phyloP scores from a whole-genome alignment of 768 basidiomycete genomes.

The Suillus discolor region DNA sequence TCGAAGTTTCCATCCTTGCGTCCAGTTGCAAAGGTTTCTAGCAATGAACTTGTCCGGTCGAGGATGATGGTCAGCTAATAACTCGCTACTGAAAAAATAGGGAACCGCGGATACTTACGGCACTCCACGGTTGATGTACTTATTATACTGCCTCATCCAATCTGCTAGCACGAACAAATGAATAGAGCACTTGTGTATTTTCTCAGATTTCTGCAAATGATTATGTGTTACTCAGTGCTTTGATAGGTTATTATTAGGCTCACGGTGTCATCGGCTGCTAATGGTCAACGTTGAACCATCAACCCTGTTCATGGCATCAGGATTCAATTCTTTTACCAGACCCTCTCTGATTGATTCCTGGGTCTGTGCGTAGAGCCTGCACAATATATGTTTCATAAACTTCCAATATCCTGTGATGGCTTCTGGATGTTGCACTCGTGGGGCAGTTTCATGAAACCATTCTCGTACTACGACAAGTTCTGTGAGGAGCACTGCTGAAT shows the following conservation, averaged over 20 bases:
- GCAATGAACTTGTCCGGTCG: too few relatives aligned
- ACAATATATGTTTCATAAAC: constrained; percentile 76
- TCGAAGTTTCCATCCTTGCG: too few relatives aligned
- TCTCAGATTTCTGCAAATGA: constrained; percentile 70
- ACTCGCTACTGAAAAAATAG: too few relatives aligned
- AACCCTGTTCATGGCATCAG: constrained; percentile 71
- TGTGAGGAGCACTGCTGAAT: constrained; percentile 62
- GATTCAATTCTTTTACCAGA: constrained; percentile 74
- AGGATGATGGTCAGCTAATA: too few relatives aligned
- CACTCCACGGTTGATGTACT: constrained; percentile 87
- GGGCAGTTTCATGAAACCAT: constrained; percentile 83
- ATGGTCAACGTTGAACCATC: constrained; percentile 52
- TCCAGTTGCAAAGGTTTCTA: too few relatives aligned
- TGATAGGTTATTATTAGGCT: constrained; percentile 24
- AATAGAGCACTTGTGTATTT: constrained; percentile 74
- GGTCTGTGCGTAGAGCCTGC: constrained; percentile 60
- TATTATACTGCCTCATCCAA: constrained; percentile 81
- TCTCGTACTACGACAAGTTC: constrained; percentile 83
- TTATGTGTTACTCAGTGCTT: not conserved
- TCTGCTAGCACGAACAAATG: constrained; percentile 79
- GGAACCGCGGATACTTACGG: too few relatives aligned
- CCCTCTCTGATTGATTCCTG: constrained; percentile 42
- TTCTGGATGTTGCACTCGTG: constrained; percentile 59
- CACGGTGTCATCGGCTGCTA: constrained; percentile 81
- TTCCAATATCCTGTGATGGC: constrained; percentile 82